Evolutionary conservation across 768 basidiomycete species (phyloP).

Genomic region (Psilocybe subaeruginosa): DNA sequence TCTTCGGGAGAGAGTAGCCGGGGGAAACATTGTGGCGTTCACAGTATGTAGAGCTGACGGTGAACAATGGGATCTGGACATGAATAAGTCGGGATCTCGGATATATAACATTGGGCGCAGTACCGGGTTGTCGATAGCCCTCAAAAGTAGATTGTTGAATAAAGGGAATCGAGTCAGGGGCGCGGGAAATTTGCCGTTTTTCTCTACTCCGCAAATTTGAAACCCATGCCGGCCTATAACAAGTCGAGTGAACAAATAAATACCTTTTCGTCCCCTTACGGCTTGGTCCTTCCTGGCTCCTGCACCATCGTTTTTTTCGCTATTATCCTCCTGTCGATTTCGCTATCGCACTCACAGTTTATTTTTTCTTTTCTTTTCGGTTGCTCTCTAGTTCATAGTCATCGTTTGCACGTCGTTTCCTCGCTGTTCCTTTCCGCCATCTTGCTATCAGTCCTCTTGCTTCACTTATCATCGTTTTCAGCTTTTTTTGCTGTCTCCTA

Average conservation of each 20-base stretch:
- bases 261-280: slow-evolving; percentile 16
- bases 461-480: slow-evolving; percentile 21
- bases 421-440: slow-evolving; percentile 25
- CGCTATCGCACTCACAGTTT: slow-evolving; percentile 17
- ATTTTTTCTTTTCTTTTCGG: slow-evolving; percentile 26
- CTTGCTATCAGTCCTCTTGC: slow-evolving; percentile 21
- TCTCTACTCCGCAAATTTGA: slow-evolving; percentile 42
- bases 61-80: slow-evolving; percentile 8
- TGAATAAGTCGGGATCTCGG: background rate
- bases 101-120: background rate
- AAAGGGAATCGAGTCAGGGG: slow-evolving; percentile 19
- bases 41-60: background rate
- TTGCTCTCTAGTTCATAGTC: slow-evolving; percentile 42
- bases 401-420: slow-evolving; percentile 36
- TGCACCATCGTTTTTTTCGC: slow-evolving; percentile 16
- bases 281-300: slow-evolving; percentile 23
- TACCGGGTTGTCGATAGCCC: too few species aligned
- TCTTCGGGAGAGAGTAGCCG: slow-evolving; percentile 23
- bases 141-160: background rate
- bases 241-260: slow-evolving; percentile 9
- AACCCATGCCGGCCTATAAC: slow-evolving; percentile 16
- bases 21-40: background rate
- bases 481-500: slow-evolving; percentile 17
- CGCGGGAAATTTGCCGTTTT: slow-evolving; percentile 37
- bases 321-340: background rate